phyloP scores from a whole-genome alignment of 192 early-diverging fungal species.

The Linnemannia hyalina region DNA sequence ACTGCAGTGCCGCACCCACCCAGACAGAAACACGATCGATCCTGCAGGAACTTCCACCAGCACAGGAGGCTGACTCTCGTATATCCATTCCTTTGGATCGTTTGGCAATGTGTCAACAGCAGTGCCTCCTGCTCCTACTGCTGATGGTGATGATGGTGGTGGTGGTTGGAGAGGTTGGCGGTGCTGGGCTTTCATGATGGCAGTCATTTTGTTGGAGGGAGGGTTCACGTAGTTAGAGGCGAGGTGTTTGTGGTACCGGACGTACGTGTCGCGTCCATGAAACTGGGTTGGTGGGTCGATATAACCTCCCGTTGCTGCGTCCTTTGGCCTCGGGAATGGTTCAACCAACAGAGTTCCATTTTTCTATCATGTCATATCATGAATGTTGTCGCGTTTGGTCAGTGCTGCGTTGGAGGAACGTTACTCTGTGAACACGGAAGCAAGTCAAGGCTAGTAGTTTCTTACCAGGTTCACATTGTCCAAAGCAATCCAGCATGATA shows the following conservation, averaged over 20 bases:
- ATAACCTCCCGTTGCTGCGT: neutral
- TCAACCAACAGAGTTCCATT: conserved; percentile 46
- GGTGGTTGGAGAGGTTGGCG: neutral
- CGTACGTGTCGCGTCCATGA: neutral
- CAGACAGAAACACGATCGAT: conserved; percentile 42
- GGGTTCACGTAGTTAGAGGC: conserved; percentile 13
- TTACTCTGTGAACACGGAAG: neutral
- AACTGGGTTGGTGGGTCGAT: neutral
- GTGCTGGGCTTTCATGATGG: neutral
- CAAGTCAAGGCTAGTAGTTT: neutral
- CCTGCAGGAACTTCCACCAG: conserved; percentile 45
- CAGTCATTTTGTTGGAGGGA: neutral
- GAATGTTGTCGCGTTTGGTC: neutral
- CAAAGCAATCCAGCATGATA: conserved; percentile 48
- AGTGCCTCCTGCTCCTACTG: neutral
- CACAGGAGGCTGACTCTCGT: conserved; percentile 18
- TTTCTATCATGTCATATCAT: neutral
- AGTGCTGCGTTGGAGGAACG: neutral
- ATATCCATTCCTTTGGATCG: neutral
- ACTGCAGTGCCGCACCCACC: conserved; percentile 53
- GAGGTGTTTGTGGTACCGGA: conserved; percentile 17
- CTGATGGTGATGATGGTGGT: neutral
- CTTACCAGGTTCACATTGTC: conserved; percentile 48
- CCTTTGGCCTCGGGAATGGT: conserved; percentile 26
- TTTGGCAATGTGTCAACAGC: neutral